Evolutionary conservation across 2,329 filamentous ascomycete genomes (phyloP).

Genomic region (Fusarium hainanense): DNA sequence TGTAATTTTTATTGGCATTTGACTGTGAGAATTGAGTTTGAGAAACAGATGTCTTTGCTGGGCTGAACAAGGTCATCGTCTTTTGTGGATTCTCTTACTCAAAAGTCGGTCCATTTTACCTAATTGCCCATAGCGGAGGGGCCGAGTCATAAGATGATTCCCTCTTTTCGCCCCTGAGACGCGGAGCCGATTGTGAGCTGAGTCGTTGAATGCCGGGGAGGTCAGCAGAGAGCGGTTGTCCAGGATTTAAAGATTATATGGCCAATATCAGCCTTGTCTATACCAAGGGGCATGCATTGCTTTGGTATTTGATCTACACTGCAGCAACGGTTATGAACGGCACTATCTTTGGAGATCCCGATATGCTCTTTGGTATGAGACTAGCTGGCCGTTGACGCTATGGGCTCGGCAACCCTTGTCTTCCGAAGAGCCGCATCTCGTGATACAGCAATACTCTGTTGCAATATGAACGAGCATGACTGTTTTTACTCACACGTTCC

Average conservation of each 20-base stretch:
- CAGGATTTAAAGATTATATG: slow-evolving; percentile 3
- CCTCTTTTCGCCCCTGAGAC: slow-evolving; percentile 3
- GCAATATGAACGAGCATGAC: no score
- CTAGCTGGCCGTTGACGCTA: no score
- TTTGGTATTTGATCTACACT: background rate
- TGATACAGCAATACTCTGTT: no score
- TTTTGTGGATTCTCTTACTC: slow-evolving; percentile 44
- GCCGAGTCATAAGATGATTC: slow-evolving; percentile 32
- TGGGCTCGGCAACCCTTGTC: no score
- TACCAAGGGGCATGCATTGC: background rate
- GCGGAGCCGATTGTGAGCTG: slow-evolving; percentile 1
- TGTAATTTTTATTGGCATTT: accelerated
- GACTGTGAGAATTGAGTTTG: background rate
- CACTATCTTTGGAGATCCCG: background rate
- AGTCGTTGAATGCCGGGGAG: background rate
- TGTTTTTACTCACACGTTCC: no score
- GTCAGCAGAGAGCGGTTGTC: background rate
- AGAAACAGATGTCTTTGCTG: background rate
- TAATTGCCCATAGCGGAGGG: slow-evolving; percentile 34
- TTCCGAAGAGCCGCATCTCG: no score
- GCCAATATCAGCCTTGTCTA: background rate
- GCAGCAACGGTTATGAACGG: background rate
- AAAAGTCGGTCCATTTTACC: slow-evolving; percentile 43
- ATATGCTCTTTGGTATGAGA: no score
- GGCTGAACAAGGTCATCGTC: slow-evolving; percentile 4